Evolutionary conservation across 208 protist species (phyloP).

Genomic region (Wallacemonas collosoma): DNA sequence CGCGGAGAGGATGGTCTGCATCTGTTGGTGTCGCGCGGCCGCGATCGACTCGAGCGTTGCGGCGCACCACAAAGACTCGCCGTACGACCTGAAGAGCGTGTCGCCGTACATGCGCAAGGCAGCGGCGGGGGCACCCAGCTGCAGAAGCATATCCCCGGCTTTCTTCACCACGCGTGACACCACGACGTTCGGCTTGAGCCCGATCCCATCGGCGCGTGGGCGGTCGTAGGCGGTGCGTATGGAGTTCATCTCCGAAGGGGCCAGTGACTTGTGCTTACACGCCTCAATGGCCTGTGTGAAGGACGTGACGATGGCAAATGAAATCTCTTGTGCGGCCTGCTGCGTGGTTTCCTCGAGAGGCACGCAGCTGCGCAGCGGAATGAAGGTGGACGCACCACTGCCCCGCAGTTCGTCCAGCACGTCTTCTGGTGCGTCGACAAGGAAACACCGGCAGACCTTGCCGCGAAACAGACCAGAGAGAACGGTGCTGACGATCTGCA

Average conservation of each 20-base stretch:
- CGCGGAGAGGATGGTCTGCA: constrained; percentile 35
- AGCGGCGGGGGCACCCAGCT: constrained; percentile 58
- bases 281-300: constrained; percentile 27
- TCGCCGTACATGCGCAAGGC: constrained; percentile 62
- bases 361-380: constrained; percentile 26
- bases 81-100: constrained; percentile 57
- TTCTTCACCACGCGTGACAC: constrained; percentile 55
- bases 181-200: constrained; percentile 28
- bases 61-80: constrained; percentile 72
- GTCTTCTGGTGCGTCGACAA: constrained; percentile 36
- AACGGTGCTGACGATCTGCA: constrained; percentile 53
- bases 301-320: constrained; percentile 28
- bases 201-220: constrained; percentile 17
- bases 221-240: constrained; percentile 19
- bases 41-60: constrained; percentile 83
- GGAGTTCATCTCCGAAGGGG: constrained; percentile 37
- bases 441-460: constrained; percentile 69
- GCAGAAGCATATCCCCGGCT: constrained; percentile 63
- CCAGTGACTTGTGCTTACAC: constrained; percentile 25
- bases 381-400: constrained; percentile 20
- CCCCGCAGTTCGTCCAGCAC: background rate
- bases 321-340: constrained; percentile 41
- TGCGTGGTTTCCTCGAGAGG: constrained; percentile 37
- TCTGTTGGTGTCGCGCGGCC: constrained; percentile 68
- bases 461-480: constrained; percentile 64